phyloP scores from a whole-genome alignment of 768 basidiomycete species.

The Suillus alpinus region DNA sequence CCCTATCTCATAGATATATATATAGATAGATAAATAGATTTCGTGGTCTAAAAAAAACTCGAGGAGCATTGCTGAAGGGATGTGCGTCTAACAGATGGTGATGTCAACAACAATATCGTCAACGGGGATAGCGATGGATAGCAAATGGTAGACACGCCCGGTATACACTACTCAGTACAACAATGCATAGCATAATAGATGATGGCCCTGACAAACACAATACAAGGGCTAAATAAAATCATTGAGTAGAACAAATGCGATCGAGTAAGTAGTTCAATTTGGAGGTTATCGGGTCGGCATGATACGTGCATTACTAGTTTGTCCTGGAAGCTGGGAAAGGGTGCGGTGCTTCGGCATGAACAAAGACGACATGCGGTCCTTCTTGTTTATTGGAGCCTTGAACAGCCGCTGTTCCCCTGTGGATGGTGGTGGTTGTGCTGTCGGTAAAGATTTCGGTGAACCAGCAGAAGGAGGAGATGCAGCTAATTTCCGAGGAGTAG shows the following conservation, averaged over 20 bases:
- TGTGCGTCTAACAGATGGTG: not conserved
- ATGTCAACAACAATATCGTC: not conserved
- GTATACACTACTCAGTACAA: not conserved
- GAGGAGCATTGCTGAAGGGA: not conserved
- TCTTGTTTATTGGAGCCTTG: constrained; percentile 47
- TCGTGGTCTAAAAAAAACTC: not conserved
- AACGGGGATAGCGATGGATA: not conserved
- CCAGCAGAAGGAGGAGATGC: constrained; percentile 31
- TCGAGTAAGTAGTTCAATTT: too few relatives aligned
- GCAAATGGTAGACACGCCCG: not conserved
- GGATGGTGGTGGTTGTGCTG: constrained; percentile 17
- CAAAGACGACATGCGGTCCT: constrained; percentile 55
- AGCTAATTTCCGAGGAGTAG: constrained; percentile 9
- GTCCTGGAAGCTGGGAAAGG: constrained; percentile 50
- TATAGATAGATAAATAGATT: not conserved
- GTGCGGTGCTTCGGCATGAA: constrained; percentile 80
- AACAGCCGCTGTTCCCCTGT: constrained; percentile 28
- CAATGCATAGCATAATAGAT: not conserved
- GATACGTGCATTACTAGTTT: constrained; percentile 19
- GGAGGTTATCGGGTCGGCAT: constrained; percentile 19
- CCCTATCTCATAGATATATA: not conserved
- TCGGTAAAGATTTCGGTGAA: constrained; percentile 6
- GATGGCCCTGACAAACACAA: too few relatives aligned
- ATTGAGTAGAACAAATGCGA: not conserved
- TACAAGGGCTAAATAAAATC: not conserved